Evolutionary conservation across 176 grass and related monocot genomes (phyloP).

Genomic region (Eragrostis nindensis): DNA sequence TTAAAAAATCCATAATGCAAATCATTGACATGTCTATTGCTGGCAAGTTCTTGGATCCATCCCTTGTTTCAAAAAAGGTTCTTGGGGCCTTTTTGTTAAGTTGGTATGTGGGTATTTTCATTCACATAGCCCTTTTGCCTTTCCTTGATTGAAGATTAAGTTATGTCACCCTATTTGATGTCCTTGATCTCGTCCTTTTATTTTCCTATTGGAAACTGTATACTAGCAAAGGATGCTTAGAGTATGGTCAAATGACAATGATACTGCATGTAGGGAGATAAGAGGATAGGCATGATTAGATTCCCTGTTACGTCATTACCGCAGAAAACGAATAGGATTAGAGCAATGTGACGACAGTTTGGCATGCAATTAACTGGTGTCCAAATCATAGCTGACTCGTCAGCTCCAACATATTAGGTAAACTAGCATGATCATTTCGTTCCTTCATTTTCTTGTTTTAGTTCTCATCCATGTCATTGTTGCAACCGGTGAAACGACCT

Average conservation of each 20-base stretch:
- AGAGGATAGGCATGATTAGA: constrained; percentile 33
- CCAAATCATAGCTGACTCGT: constrained; percentile 35
- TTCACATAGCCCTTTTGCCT: not conserved
- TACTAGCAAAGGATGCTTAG: constrained; percentile 15
- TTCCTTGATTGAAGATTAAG: constrained; percentile 35
- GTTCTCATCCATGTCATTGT: constrained; percentile 29
- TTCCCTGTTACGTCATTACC: constrained; percentile 38
- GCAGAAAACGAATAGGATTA: constrained; percentile 33
- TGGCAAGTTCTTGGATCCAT: constrained; percentile 34
- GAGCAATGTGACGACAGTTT: constrained; percentile 37
- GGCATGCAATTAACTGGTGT: constrained; percentile 28
- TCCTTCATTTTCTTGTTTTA: constrained; percentile 27
- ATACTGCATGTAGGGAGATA: constrained; percentile 32
- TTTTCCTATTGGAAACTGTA: constrained; percentile 16
- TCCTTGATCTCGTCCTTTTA: constrained; percentile 31
- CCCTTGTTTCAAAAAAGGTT: not conserved
- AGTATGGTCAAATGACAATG: constrained; percentile 28
- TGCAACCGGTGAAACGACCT: constrained; percentile 35
- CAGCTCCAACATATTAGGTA: constrained; percentile 38
- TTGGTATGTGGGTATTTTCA: constrained; percentile 15
- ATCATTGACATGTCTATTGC: not conserved
- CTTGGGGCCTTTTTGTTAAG: not conserved
- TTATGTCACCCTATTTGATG: not conserved
- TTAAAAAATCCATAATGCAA: not conserved
- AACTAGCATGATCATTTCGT: constrained; percentile 23